These are phyloP conservation scores for Ceratopteris richardii DNA, from an alignment of 75 land plant species.

Conservation along the genomic window DNA sequence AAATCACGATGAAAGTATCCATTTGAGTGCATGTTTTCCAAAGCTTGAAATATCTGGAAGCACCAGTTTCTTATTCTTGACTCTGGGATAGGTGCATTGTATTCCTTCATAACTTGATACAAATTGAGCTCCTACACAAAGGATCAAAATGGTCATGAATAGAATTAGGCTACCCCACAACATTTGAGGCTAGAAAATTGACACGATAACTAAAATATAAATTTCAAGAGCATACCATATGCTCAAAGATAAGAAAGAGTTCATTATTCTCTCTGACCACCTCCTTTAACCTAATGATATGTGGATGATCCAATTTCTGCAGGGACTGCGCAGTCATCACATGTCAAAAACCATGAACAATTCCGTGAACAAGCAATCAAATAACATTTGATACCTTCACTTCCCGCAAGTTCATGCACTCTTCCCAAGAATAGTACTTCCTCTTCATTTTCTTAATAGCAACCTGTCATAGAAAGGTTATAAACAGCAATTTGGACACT, in stretches of 20 bases:
- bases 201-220: too few relatives aligned
- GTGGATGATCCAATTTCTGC: slow-evolving; percentile 62
- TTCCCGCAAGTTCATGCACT: slow-evolving; percentile 69
- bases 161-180: neutral
- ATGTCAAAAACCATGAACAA: neutral
- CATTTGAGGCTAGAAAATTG: too few relatives aligned
- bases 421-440: slow-evolving; percentile 73
- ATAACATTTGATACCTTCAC: slow-evolving; percentile 44
- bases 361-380: neutral
- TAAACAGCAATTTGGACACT: too few relatives aligned
- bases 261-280: slow-evolving; percentile 55
- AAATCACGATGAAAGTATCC: slow-evolving; percentile 88
- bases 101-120: slow-evolving; percentile 65
- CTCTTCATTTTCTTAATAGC: slow-evolving; percentile 91
- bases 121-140: slow-evolving; percentile 53
- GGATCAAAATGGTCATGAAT: slow-evolving; percentile 1
- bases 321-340: slow-evolving; percentile 39
- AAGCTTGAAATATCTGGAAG: slow-evolving; percentile 69
- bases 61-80: slow-evolving; percentile 47
- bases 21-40: slow-evolving; percentile 62
- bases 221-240: slow-evolving; percentile 47
- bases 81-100: slow-evolving; percentile 38
- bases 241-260: slow-evolving; percentile 75
- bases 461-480: slow-evolving; percentile 39
- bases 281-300: slow-evolving; percentile 70